Base-by-base conservation (phyloP, 2,329 filamentous ascomycete genomes). In the Hypoxylon sp. region DNA sequence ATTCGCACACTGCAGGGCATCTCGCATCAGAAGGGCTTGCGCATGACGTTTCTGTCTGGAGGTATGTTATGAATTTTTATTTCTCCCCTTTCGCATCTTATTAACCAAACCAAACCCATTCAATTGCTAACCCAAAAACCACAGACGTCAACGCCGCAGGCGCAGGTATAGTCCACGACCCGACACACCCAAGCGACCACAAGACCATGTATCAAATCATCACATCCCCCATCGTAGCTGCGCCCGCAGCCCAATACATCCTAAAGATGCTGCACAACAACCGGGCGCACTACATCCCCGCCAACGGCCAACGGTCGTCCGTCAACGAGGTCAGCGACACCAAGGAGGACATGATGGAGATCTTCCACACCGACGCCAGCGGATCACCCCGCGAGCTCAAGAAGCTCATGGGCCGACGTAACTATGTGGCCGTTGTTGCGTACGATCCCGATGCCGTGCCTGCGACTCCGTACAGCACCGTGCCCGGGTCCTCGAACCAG, bases 171-270 rank as follows among this genome's bases (percentile, higher is more conserved):
- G 86, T 99, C 1, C 94, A 99, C 72, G 94, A 99, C 72, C 94
- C 94, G 0, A 82, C 88, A 13, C 90, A 94, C 69, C 93, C 93
- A 0, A 86, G 84, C 27, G 91, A 97, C 72, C 91, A 97, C 80
- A 99, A 97, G 75, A 97, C 94, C 19, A 99, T 99, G 93, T 99
- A 97, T 75, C 94, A 99, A 71, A 82, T 99, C 69, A 97, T 97
- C 69, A 88, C 92, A 1, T 92, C 91, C 2, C 87, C 91, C 5
- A 90, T 99, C 54, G 93, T 97, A 45, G 95, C 96, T 35, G 88
- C 89, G 0, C 93, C 94, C 0, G 89, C 91, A 2, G 83, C 88
- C 36, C 83, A 82, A 61, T 96, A 97, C 73, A 87, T 97, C 30
- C 80, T 97, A 63, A 95, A 95, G 71, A 82, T 99, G 67, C 85